Conservation (phyloP, 805 yeast genomes). For the Suhomyces sp. region DNA sequence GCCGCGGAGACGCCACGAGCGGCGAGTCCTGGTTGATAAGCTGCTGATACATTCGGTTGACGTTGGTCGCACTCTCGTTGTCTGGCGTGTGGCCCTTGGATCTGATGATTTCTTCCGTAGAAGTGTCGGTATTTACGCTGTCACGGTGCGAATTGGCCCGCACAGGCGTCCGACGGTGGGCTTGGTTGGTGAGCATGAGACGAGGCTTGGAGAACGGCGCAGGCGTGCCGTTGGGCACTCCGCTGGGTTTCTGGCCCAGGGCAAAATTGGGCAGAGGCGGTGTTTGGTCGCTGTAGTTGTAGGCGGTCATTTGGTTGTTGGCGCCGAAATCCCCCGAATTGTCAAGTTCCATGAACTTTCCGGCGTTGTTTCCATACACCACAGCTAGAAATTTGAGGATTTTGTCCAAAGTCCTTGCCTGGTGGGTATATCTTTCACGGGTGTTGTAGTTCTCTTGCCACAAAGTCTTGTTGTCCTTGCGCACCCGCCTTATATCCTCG, state of each 20-base stretch:
- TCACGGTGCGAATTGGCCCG: background rate
- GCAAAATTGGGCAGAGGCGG: background rate
- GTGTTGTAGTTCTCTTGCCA: slow-evolving; percentile 88
- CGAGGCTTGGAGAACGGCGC: slow-evolving; percentile 30
- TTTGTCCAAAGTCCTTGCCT: slow-evolving; percentile 83
- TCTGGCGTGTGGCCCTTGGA: slow-evolving; percentile 21
- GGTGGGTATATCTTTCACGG: slow-evolving; percentile 80
- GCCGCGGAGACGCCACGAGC: slow-evolving; percentile 27
- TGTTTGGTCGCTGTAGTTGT: slow-evolving; percentile 7
- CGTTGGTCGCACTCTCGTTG: slow-evolving; percentile 10
- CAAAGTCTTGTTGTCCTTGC: slow-evolving; percentile 81
- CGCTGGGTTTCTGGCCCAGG: slow-evolving; percentile 3
- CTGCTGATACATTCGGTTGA: slow-evolving; percentile 31
- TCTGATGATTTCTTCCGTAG: slow-evolving; percentile 28
- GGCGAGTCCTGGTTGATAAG: slow-evolving; percentile 23
- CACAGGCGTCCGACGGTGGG: slow-evolving; percentile 20
- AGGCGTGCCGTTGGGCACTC: background rate
- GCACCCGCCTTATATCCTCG: slow-evolving; percentile 78
- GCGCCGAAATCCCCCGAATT: slow-evolving; percentile 12
- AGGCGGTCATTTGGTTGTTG: slow-evolving; percentile 20
- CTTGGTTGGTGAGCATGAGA: slow-evolving; percentile 41
- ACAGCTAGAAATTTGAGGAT: slow-evolving; percentile 85
- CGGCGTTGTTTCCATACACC: slow-evolving; percentile 63
- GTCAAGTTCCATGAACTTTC: slow-evolving; percentile 43
- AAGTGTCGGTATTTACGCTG: slow-evolving; percentile 3